phyloP scores from a whole-genome alignment of 2,329 filamentous ascomycete genomes.

The Exophiala xenobiotica region DNA sequence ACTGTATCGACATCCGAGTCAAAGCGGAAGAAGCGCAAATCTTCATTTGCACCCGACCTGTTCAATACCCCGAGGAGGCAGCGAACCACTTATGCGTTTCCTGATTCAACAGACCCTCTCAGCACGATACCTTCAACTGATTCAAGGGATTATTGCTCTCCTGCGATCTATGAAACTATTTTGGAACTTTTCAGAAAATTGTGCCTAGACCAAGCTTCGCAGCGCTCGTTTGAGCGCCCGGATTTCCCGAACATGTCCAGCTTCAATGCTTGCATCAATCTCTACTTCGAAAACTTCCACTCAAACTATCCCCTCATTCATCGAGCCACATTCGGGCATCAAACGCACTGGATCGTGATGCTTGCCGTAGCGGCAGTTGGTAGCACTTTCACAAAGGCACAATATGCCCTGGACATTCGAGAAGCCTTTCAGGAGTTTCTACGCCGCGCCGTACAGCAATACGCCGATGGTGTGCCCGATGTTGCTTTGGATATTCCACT shows the following conservation, averaged over 20 bases:
- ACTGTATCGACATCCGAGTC: conserved; percentile 11
- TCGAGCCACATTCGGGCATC: conserved; percentile 38
- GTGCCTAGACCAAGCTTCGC: conserved; percentile 37
- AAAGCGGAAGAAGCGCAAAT: conserved; percentile 25
- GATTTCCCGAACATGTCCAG: conserved; percentile 33
- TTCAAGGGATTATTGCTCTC: conserved; percentile 15
- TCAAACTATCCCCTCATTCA: conserved; percentile 44
- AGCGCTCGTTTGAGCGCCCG: conserved; percentile 34
- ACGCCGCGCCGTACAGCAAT: conserved; percentile 36
- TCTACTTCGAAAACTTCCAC: conserved; percentile 43
- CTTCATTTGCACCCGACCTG: conserved; percentile 10
- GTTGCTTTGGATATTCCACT: conserved; percentile 13
- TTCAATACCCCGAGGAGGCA: conserved; percentile 18
- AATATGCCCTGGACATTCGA: conserved; percentile 33
- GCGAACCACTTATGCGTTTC: conserved; percentile 15
- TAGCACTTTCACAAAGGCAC: conserved; percentile 36
- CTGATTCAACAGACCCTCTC: conserved; percentile 7
- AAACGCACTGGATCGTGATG: conserved; percentile 42
- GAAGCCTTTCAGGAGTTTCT: conserved; percentile 44
- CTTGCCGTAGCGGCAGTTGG: conserved; percentile 44
- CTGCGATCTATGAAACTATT: conserved; percentile 32
- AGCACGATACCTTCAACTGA: neutral
- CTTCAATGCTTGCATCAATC: conserved; percentile 36
- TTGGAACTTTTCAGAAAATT: conserved; percentile 34
- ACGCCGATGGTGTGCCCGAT: conserved; percentile 16